phyloP scores from a whole-genome alignment of 768 basidiomycete genomes.

The Psilocybe cyanescens region DNA sequence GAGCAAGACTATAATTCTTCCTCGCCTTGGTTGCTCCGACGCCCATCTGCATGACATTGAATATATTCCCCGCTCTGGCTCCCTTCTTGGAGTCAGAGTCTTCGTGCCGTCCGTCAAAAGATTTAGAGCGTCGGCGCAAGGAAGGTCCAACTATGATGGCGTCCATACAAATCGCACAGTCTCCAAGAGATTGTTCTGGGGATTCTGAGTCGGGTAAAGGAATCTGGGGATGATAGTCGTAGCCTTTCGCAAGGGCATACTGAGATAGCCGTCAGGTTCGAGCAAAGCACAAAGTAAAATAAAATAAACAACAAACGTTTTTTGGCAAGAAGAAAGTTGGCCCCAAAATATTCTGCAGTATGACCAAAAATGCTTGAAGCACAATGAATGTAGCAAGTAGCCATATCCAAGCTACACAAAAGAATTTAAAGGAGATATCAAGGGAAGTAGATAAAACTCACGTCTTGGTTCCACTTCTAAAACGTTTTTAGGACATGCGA shows the following conservation, averaged over 20 bases:
- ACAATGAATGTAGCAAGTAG: conserved; percentile 58
- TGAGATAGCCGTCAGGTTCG: conserved; percentile 27
- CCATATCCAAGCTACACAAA: conserved; percentile 63
- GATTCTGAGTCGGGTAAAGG: conserved; percentile 75
- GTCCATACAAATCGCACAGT: conserved; percentile 96
- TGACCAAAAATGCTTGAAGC: conserved; percentile 70
- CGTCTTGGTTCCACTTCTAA: conserved; percentile 78
- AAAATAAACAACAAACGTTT: conserved; percentile 46
- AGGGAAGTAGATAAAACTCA: conserved; percentile 35
- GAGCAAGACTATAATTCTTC: conserved; percentile 83
- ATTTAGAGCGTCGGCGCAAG: conserved; percentile 36
- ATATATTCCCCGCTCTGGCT: conserved; percentile 34
- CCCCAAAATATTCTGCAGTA: conserved; percentile 75
- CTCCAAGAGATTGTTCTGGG: conserved; percentile 76
- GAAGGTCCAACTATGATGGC: conserved; percentile 62
- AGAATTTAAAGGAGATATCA: neutral
- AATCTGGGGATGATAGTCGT: conserved; percentile 87
- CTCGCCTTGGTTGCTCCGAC: conserved; percentile 49
- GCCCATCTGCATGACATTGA: conserved; percentile 48
- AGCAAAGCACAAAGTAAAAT: neutral
- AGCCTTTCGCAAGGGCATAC: conserved; percentile 63
- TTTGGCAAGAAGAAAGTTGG: conserved; percentile 84
- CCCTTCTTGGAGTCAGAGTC: conserved; percentile 22
- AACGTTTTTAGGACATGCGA: conserved; percentile 85
- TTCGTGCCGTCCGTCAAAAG: conserved; percentile 35